Evolutionary conservation across 2,329 filamentous ascomycete species (phyloP).

Genomic region (Fusarium protoensiforme): DNA sequence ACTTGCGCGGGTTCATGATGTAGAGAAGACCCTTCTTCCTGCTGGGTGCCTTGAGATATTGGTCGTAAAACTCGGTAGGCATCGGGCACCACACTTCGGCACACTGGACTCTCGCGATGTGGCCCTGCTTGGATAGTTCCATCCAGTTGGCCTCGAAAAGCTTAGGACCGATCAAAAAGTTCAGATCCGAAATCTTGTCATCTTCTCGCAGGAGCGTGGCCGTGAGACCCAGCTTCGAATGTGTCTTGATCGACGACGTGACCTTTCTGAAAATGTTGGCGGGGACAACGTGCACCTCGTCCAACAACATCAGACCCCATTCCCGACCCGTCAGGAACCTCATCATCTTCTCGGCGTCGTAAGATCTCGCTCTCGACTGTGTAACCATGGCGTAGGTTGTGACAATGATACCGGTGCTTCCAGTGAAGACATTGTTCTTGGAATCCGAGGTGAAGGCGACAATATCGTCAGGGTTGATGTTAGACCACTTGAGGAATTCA

Average conservation of each 20-base stretch:
- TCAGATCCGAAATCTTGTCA: slow-evolving; percentile 97
- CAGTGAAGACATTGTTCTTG: slow-evolving; percentile 81
- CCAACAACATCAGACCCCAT: slow-evolving; percentile 97
- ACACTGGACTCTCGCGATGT: slow-evolving; percentile 97
- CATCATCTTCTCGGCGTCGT: slow-evolving; percentile 98
- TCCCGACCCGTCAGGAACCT: slow-evolving; percentile 88
- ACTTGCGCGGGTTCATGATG: slow-evolving; percentile 98
- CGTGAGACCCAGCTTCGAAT: slow-evolving; percentile 94
- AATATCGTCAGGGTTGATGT: slow-evolving; percentile 91
- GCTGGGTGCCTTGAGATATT: slow-evolving; percentile 80
- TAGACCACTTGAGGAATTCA: slow-evolving; percentile 98
- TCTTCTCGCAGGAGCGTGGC: slow-evolving; percentile 95
- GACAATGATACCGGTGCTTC: slow-evolving; percentile 95
- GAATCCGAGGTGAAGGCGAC: slow-evolving; percentile 95
- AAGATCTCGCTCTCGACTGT: slow-evolving; percentile 84
- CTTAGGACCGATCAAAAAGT: slow-evolving; percentile 97
- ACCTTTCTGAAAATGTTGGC: slow-evolving; percentile 97
- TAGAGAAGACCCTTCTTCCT: slow-evolving; percentile 71
- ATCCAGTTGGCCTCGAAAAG: slow-evolving; percentile 99
- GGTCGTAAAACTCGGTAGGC: slow-evolving; percentile 97
- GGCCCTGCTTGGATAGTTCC: slow-evolving; percentile 95
- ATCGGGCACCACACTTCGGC: slow-evolving; percentile 99
- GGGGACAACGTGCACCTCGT: slow-evolving; percentile 98
- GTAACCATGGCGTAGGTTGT: slow-evolving; percentile 99
- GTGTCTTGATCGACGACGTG: slow-evolving; percentile 91